A percentile compares a stretch with the other conserved stretches of the same genome.
Evolutionary conservation across 2,329 filamentous ascomycete species (phyloP).

Genomic region (Cyclaneusma minus): DNA sequence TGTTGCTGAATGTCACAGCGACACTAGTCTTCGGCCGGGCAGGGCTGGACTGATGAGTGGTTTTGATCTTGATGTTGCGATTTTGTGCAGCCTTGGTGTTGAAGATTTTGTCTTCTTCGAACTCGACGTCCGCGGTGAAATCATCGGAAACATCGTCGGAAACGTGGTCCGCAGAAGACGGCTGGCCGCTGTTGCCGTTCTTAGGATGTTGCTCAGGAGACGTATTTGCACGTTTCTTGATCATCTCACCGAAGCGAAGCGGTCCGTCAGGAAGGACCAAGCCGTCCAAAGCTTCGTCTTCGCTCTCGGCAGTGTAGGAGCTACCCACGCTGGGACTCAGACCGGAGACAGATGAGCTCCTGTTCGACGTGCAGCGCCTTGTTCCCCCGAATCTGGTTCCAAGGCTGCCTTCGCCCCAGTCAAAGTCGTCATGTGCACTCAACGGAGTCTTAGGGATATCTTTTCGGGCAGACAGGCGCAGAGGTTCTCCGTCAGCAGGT

Average conservation of each 20-base stretch:
- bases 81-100: conserved; percentile 73
- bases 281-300: conserved; percentile 86
- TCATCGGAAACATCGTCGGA: conserved; percentile 48
- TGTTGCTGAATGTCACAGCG: conserved; percentile 83
- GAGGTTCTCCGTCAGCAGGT: conserved; percentile 43
- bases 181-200: conserved; percentile 18
- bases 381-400: conserved; percentile 85
- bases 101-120: conserved; percentile 72
- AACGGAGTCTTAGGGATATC: conserved; percentile 49
- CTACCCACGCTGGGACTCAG: conserved; percentile 88
- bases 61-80: conserved; percentile 81
- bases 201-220: conserved; percentile 34
- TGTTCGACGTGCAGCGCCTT: conserved; percentile 55
- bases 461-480: conserved; percentile 44
- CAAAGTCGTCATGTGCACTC: conserved; percentile 57
- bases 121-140: conserved; percentile 72
- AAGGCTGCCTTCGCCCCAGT: conserved; percentile 85
- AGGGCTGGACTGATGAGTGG: conserved; percentile 51
- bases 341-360: conserved; percentile 76
- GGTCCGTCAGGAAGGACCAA: conserved; percentile 71
- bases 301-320: conserved; percentile 80
- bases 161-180: conserved; percentile 6
- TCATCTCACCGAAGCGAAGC: conserved; percentile 64
- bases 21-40: conserved; percentile 59
- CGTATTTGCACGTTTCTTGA: conserved; percentile 51